Evolutionary conservation across 148 eudicot species (phyloP).

Genomic region (Pouteria glomerata): DNA sequence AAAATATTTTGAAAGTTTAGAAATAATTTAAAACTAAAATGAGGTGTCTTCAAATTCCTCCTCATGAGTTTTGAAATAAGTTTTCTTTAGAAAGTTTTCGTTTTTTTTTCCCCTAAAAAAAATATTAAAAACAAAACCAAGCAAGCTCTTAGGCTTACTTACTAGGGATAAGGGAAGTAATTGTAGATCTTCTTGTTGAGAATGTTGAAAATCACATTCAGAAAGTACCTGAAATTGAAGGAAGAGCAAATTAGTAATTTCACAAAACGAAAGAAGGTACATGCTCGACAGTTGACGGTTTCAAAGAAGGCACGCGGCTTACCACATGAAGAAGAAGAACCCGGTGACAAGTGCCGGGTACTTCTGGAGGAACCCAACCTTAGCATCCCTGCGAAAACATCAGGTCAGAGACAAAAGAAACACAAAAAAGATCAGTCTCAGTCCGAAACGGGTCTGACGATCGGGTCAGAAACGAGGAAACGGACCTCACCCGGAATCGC

Average conservation of each 20-base stretch:
- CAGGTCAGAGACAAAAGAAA: not conserved
- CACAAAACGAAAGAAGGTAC: not conserved
- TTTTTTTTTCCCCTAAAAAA: too few relatives aligned
- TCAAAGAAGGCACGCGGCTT: constrained; percentile 11
- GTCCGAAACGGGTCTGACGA: constrained; percentile 1
- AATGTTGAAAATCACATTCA: constrained; percentile 97
- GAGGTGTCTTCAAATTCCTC: too few relatives aligned
- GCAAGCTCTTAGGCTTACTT: too few relatives aligned
- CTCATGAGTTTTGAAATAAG: too few relatives aligned
- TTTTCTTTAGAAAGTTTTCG: too few relatives aligned
- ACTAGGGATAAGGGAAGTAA: constrained; percentile 99
- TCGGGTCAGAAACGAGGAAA: constrained; percentile 27
- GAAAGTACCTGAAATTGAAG: constrained; percentile 66
- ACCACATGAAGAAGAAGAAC: constrained; percentile 99
- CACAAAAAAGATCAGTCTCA: constrained; percentile 12
- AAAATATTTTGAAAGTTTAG: too few relatives aligned
- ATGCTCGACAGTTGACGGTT: not conserved
- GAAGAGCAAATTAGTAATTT: constrained; percentile 12
- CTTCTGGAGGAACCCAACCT: constrained; percentile 66
- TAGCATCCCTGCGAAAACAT: constrained; percentile 46
- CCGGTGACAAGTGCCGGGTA: constrained; percentile 81
- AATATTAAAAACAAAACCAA: too few relatives aligned
- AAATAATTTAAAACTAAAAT: too few relatives aligned
- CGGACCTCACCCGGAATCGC: constrained; percentile 99
- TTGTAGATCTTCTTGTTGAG: constrained; percentile 99